Base-by-base conservation (phyloP, 2,329 filamentous ascomycete genomes). In the Epichloe brachyelytri region DNA sequence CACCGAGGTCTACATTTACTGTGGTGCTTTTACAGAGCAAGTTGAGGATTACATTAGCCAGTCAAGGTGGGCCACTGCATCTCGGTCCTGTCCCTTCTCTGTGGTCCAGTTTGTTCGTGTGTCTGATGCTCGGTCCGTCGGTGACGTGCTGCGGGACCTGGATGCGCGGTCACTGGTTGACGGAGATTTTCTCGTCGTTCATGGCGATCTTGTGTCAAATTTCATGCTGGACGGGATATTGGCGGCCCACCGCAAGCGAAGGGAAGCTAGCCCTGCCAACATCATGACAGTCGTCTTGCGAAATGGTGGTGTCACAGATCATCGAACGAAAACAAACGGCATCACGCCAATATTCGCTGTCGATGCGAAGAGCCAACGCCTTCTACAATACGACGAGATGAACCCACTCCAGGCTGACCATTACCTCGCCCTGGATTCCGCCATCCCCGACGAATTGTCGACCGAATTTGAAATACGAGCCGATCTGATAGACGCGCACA, bases 271-370 rank as follows among this genome's bases (percentile, higher is more conserved):
- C 70, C 91, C 93, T 61, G 91, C 95, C 64, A 89, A 91, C 38
- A 95, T 96, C 68, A 97, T 98, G 93, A 98, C 93, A 3, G 86
- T 96, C 77, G 80, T 98, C 12, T 71, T 97, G 53, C 79, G 88
- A 44, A 85, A 90, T 64, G 86, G 83, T 8, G 88, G 87, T 44
- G 71, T 77, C 6, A 68, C 68, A 8, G 74, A 74, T 46, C 88
- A 95, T 68, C 76, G 87, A 50, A 89, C 88, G 30, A 91, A 91
- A 66, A 76, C 81, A 1, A 81, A 85, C 52, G 82, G 80, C 30
- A 78, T 86, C 56, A 85, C 82, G 4, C 88, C 90, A 0, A 78
- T 93, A 3, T 98, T 97, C 62, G 83, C 95, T 19, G 76, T 96
- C 54, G 90, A 97, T 60, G 82, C 86, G 1, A 79, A 76, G 38